Evolutionary conservation across 2,329 filamentous ascomycete species (phyloP), one percentile per base, ranked within the genome.

Genomic region (Dothistroma septosporum): DNA sequence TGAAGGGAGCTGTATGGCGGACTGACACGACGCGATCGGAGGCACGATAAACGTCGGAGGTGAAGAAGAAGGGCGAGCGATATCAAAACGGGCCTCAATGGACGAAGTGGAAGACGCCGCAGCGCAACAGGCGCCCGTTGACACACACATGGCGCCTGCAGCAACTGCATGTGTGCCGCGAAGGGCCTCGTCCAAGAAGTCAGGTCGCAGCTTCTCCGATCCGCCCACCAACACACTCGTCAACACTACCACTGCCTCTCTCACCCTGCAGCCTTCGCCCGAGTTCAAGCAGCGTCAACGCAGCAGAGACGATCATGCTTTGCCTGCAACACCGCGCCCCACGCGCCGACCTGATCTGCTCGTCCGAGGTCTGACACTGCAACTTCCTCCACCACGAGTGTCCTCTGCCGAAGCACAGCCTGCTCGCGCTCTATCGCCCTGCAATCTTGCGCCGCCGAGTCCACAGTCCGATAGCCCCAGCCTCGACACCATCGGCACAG

Each of bases 381-480:
- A 91, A 70, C 83, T 91, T 79, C 85, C 88, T 33, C 57, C 64
- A 11, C 79, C 78, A 32, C 59, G 60, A 52, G 58, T 60, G 16
- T 57, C 55, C 19, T 67, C 81, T 77, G 66, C 81, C 82, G 66
- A 69, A 74, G 41, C 33, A n/a, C 71, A 76, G 68, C 59, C 52
- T 49, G 59, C 63, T 48, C 54, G 61, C 53, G 57, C 47, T 4
- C 47, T 53, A 11, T 41, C 60, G 16, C 58, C 61, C 19, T 61
- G 59, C 70, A 86, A 82, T 63, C 77, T 80, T 28, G 24, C 24
- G 24, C 91, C 92, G 68, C 82, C 93, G 61, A 96, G 91, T 1
- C 92, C 92, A 16, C 92, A 95, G 74, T 84, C 94, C 64, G 92
- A 96, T 74, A 84, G 90, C 59, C 88, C 88, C 21, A 89, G 92